A percentile compares a stretch with the other conserved stretches of the same genome.
phyloP scores from a whole-genome alignment of 148 eudicot genomes.

The Amaranthus hypochondriacus region DNA sequence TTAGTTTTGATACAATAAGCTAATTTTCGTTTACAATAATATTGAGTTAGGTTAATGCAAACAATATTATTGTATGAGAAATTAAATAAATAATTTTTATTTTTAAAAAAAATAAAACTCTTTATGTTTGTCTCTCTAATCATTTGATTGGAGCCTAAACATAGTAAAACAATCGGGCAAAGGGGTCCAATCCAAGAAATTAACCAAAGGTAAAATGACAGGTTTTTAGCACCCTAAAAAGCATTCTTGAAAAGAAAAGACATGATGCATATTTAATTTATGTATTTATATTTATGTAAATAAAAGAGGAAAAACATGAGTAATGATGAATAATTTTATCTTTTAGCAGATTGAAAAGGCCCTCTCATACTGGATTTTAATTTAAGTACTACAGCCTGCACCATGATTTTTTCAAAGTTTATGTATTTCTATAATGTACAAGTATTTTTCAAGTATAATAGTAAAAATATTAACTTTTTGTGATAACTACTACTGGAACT shows the following conservation, averaged over 20 bases:
- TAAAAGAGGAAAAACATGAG: background rate
- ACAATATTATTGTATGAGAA: background rate
- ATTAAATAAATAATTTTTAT: background rate
- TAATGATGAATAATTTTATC: background rate
- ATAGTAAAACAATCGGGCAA: slow-evolving; percentile 16
- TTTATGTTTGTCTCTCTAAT: slow-evolving; percentile 24
- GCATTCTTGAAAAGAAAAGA: background rate
- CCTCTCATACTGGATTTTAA: slow-evolving; percentile 4
- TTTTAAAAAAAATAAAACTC: too few species aligned
- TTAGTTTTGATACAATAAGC: too few species aligned
- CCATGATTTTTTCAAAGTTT: slow-evolving; percentile 1
- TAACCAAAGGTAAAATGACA: slow-evolving; percentile 19
- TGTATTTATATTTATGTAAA: too few species aligned
- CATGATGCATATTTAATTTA: background rate
- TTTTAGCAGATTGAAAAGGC: slow-evolving; percentile 3
- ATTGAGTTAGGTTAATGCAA: background rate
- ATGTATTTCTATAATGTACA: background rate
- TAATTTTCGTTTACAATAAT: background rate
- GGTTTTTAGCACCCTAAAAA: background rate
- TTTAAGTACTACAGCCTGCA: slow-evolving; percentile 26
- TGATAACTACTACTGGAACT: background rate
- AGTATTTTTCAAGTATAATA: background rate
- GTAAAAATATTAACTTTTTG: background rate
- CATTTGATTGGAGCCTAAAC: slow-evolving; percentile 36
- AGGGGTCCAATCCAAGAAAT: background rate